Base-by-base conservation (phyloP, 176 grass and related monocot species). In the Zizania latifolia region DNA sequence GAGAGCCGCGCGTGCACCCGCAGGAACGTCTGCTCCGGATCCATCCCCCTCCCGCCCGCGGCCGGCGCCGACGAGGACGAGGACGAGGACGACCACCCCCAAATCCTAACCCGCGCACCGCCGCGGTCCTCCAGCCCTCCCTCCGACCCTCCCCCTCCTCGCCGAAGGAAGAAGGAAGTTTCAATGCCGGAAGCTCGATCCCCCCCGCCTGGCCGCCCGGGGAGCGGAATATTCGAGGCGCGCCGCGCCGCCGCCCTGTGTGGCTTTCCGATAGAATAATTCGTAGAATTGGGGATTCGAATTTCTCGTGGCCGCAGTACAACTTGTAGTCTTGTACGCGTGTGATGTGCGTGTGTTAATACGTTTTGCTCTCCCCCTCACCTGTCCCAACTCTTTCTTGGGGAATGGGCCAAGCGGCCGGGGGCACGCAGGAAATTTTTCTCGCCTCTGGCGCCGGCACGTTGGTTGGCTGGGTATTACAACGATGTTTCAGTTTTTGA, bases 11-110 rank as follows among this genome's bases (percentile, higher is more conserved):
- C 95, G 82, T 99, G 95, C 69, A 99, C 91, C 71, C 95, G 86
- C 40, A 99, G 91, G 81, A 92, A 99, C 65, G 91, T 99, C 86
- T 92, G 91, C 84, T 99, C 95, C 68, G 95, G 89, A 94, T 99
- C 95, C 95, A 99, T 99, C 57, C 39, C 83, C 17, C 33, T 13
- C 3, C 54, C 58, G 15, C 66, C 30, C 30, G 9, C 23, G 17
- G 53, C 34, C 63, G 39, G 54, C 34, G 69, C 27, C 75, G n/a
- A 17, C 65, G 65, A 24, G 37, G n/a, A 17, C 65, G 65, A 24
- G 37, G 44, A n/a, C 65, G 19, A 16, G 44, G 57, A n/a, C 60
- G 58, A 23, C 67, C 46, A 10, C 58, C 65, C 17, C 79, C 80
- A 69, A 87, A 82, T 73, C 85, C 79, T 82, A 87, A 51, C 58